Conservation (phyloP, 495 filamentous ascomycete species). For the Geoglossum glabrum region DNA sequence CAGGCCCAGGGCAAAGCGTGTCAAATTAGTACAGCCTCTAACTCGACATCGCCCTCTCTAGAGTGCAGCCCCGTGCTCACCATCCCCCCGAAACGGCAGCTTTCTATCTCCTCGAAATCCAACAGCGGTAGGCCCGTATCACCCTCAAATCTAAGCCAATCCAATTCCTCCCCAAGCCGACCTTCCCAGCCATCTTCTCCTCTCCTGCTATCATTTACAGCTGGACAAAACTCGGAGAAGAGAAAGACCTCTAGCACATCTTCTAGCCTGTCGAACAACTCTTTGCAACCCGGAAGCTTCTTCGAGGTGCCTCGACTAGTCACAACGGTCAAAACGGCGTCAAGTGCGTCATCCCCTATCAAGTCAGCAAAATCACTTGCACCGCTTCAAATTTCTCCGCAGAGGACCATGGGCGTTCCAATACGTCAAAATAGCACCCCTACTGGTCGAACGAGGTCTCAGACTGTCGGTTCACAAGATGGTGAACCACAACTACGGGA, state of each 20-base stretch:
- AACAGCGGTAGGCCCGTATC: constrained; percentile 57
- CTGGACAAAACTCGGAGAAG: constrained; percentile 51
- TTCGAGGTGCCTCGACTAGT: constrained; percentile 48
- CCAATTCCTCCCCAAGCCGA: constrained; percentile 71
- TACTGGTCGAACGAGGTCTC: constrained; percentile 52
- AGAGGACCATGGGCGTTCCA: constrained; percentile 27
- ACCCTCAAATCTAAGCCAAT: constrained; percentile 55
- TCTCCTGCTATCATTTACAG: constrained; percentile 75
- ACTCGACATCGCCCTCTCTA: constrained; percentile 39
- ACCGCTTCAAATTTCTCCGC: constrained; percentile 28
- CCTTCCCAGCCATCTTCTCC: constrained; percentile 89
- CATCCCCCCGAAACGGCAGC: constrained; percentile 59
- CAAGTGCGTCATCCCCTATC: constrained; percentile 54
- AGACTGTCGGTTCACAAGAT: constrained; percentile 90
- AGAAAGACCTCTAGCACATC: constrained; percentile 70
- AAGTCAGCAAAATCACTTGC: constrained; percentile 43
- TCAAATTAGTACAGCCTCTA: constrained; percentile 17
- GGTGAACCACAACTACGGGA: constrained; percentile 49
- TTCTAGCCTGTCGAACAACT: constrained; percentile 54
- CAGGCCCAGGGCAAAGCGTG: constrained; percentile 18
- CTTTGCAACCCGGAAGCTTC: constrained; percentile 53
- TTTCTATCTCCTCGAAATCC: constrained; percentile 57
- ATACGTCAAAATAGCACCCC: constrained; percentile 27
- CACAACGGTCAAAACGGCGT: constrained; percentile 37
- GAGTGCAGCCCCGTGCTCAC: constrained; percentile 73